Evolutionary conservation across 192 early-diverging fungal genomes (phyloP).

Genomic region (Ambispora gerdemannii): DNA sequence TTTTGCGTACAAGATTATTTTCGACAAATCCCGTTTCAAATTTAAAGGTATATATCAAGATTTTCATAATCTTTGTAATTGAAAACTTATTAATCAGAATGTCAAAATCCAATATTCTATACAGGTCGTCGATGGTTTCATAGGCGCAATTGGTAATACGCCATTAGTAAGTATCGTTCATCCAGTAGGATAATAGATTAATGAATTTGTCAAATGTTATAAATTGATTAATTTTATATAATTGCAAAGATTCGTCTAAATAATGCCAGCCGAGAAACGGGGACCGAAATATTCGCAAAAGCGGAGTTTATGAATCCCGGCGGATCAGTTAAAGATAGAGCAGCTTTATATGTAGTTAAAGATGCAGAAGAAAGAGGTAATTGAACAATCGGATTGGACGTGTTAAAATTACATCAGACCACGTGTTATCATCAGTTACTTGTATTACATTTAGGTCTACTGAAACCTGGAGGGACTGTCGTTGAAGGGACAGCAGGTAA

Average conservation of each 20-base stretch:
- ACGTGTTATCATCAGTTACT: background rate
- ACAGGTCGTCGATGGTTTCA: constrained; percentile 59
- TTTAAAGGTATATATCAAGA: too few relatives aligned
- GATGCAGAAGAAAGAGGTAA: constrained; percentile 78
- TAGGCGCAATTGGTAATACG: constrained; percentile 88
- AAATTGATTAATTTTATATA: background rate
- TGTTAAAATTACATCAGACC: background rate
- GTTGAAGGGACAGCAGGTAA: constrained; percentile 77
- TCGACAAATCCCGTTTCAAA: too few relatives aligned
- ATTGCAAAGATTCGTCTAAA: constrained; percentile 63
- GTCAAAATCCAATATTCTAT: too few relatives aligned
- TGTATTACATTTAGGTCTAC: constrained; percentile 49
- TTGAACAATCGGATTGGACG: background rate
- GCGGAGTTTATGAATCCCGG: constrained; percentile 98
- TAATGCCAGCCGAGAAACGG: constrained; percentile 68
- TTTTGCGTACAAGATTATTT: too few relatives aligned
- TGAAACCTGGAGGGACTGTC: constrained; percentile 86
- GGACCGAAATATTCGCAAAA: constrained; percentile 87
- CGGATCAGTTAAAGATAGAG: constrained; percentile 95
- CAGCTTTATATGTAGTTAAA: constrained; percentile 90
- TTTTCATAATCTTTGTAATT: too few relatives aligned
- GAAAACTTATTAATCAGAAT: too few relatives aligned
- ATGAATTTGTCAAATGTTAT: background rate
- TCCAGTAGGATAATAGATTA: background rate
- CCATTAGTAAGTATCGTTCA: constrained; percentile 61